Evolutionary conservation across 2,329 filamentous ascomycete genomes (phyloP).

Genomic region (Ophioceras dolichostomum): DNA sequence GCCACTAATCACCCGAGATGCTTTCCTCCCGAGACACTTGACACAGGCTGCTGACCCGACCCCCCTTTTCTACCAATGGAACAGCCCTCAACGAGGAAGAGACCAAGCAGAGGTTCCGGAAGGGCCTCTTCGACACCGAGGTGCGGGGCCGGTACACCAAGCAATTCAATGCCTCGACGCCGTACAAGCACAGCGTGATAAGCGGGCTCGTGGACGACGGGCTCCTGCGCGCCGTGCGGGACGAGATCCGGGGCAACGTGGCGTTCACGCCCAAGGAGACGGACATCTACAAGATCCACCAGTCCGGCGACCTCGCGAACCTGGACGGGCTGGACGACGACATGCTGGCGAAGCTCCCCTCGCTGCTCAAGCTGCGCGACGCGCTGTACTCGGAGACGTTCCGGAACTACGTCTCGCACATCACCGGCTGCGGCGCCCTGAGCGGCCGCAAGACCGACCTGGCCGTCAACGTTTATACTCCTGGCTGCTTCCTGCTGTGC

Average conservation of each 20-base stretch:
- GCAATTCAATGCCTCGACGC: slow-evolving; percentile 50
- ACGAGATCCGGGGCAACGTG: slow-evolving; percentile 81
- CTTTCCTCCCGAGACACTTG: slow-evolving; percentile 1
- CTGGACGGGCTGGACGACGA: slow-evolving; percentile 85
- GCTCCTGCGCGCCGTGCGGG: slow-evolving; percentile 75
- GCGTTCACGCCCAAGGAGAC: slow-evolving; percentile 97
- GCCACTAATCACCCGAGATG: slow-evolving; percentile 1
- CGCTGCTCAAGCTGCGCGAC: slow-evolving; percentile 83
- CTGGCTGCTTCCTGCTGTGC: slow-evolving; percentile 88
- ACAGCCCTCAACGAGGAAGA: slow-evolving; percentile 35
- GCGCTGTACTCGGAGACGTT: slow-evolving; percentile 86
- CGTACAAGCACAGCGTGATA: slow-evolving; percentile 92
- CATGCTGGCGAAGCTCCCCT: slow-evolving; percentile 75
- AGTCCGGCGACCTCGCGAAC: slow-evolving; percentile 94
- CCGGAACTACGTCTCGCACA: slow-evolving; percentile 73
- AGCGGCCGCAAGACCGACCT: slow-evolving; percentile 95
- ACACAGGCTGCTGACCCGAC: slow-evolving; percentile 4
- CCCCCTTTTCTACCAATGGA: neutral
- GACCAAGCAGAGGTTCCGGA: slow-evolving; percentile 47
- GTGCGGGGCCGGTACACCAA: slow-evolving; percentile 46
- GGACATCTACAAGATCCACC: slow-evolving; percentile 99
- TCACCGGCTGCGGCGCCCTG: slow-evolving; percentile 76
- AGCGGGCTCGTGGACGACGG: slow-evolving; percentile 64
- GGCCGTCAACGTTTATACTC: slow-evolving; percentile 98
- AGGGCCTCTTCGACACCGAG: slow-evolving; percentile 50